phyloP scores from a whole-genome alignment of 2,329 filamentous ascomycete species.

The Pseudocercospora fijiensis region DNA sequence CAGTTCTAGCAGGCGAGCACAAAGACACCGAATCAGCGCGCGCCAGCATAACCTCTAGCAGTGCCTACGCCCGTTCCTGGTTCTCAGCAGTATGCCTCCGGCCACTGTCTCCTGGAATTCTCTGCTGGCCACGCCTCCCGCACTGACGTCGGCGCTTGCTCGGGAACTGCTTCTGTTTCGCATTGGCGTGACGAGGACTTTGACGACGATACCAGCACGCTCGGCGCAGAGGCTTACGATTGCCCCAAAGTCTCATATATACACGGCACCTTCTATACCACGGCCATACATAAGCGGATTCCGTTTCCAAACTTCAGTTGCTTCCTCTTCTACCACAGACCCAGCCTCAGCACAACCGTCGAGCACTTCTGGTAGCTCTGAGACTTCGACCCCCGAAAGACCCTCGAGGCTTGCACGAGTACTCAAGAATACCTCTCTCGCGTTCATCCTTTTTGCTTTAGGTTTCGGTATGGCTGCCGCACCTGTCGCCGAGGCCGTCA shows the following conservation, averaged over 20 bases:
- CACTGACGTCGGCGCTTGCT: conserved; percentile 21
- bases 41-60: neutral
- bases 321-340: conserved; percentile 8
- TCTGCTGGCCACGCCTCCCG: conserved; percentile 23
- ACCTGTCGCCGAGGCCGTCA: conserved; percentile 53
- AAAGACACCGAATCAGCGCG: neutral
- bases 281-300: conserved; percentile 11
- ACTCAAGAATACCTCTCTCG: conserved; percentile 46
- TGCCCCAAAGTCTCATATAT: conserved; percentile 13
- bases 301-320: conserved; percentile 18
- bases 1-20: neutral
- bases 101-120: conserved; percentile 9
- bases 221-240: conserved; percentile 3
- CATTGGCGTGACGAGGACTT: conserved; percentile 21
- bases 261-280: conserved; percentile 21
- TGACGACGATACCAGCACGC: conserved; percentile 23
- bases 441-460: conserved; percentile 51
- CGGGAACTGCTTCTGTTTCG: conserved; percentile 17
- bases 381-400: conserved; percentile 3
- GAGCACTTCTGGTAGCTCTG: conserved; percentile 6
- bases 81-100: neutral
- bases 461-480: conserved; percentile 60
- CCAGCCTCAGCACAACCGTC: conserved; percentile 4
- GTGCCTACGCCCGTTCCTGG: conserved; percentile 8
- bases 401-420: conserved; percentile 16